Evolutionary conservation across 352 stramenopile genomes (phyloP), one percentile per base, ranked within the genome.

Genomic region (Globisporangium nodosum): DNA sequence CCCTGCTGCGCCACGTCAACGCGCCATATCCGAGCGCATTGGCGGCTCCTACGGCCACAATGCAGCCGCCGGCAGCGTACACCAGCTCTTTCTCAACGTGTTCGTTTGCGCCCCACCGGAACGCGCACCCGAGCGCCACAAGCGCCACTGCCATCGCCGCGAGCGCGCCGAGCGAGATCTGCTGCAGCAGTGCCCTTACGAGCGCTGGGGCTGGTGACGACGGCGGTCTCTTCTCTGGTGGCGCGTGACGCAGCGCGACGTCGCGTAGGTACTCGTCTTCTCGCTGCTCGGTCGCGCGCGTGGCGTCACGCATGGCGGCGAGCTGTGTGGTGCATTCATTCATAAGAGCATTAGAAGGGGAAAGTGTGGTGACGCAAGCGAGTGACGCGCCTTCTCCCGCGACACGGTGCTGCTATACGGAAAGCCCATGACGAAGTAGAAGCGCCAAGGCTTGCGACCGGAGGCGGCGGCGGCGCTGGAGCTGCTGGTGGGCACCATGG

Each of bases 391-490:
- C 65, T 88, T 84, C 15, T 88, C 76, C 5, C 56, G 55, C 27
- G 67, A 42, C 16, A 80, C 60, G 20, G 52, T 24, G 47, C 68
- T 70, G 58, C 60, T 68, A 24, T 68, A 66, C 20, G 78, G 76
- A 39, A 89, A 82, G 2, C 60, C 63, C 64, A 89, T 69, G 24
- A 79, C 73, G 61, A 76, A 91, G 69, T 81, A 88, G 66, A 70
- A 88, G 48, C 79, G 76, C 78, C 81, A 91, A 12, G 81, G 78
- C 69, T 88, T 87, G 54, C 76, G 74, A 33, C 57, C 43, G 16
- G 54, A 20, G 0, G 64, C 50, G 40, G 48, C 43, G 39, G 48
- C 59, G 56, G 37, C 30, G 53, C 45, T 40, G 45, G 45, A 3
- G 11, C 2, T 3, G 8, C 24, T 27, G 7, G 24, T 30, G 45